Evolutionary conservation across 2,329 filamentous ascomycete genomes (phyloP).

Genomic region (Colletotrichum godetiae): DNA sequence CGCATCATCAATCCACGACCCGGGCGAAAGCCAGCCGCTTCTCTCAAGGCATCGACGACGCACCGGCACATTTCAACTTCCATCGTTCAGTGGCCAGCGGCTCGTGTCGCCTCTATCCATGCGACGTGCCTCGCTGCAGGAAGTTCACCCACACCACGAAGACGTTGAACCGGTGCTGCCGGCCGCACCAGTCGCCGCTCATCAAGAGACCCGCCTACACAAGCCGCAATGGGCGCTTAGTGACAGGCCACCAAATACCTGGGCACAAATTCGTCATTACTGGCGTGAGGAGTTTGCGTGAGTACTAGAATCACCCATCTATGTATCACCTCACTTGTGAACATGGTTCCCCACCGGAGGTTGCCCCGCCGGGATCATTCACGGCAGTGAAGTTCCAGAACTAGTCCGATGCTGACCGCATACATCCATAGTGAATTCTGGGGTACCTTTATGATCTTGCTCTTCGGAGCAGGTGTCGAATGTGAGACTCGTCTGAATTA

Average conservation of each 20-base stretch:
- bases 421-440: conserved; percentile 20
- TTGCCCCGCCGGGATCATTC: background rate
- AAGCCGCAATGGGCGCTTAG: conserved; percentile 34
- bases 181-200: conserved; percentile 25
- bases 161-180: conserved; percentile 31
- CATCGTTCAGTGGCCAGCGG: conserved; percentile 1
- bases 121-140: conserved; percentile 26
- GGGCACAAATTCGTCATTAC: conserved; percentile 24
- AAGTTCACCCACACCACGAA: conserved; percentile 28
- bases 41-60: conserved; percentile 17
- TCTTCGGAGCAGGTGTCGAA: conserved; percentile 33
- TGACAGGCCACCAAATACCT: conserved; percentile 23
- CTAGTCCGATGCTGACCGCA: background rate
- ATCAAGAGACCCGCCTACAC: conserved; percentile 31
- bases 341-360: background rate
- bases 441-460: conserved; percentile 32
- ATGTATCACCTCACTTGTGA: background rate
- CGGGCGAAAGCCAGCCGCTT: conserved; percentile 25
- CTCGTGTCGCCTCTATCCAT: conserved; percentile 20
- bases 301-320: background rate
- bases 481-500: conserved; percentile 30
- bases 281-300: conserved; percentile 32
- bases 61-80: conserved; percentile 14
- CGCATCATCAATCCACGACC: conserved; percentile 26
- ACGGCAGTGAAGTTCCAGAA: background rate